phyloP scores from a whole-genome alignment of 345 rosid genomes.

The Erodium maritimum region DNA sequence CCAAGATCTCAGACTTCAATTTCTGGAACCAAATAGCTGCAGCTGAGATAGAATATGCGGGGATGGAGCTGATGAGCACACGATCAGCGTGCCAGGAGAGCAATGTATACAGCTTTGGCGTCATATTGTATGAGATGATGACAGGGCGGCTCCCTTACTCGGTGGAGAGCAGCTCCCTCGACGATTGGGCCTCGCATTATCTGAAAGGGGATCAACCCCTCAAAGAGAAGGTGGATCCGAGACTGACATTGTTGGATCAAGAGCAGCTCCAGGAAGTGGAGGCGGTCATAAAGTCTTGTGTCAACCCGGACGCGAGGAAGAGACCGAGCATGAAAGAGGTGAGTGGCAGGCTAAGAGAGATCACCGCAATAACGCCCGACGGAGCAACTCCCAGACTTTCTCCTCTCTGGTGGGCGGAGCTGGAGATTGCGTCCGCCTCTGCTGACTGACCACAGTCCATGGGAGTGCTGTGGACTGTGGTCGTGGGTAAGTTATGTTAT shows the following conservation, averaged over 20 bases:
- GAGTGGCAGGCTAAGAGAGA: constrained; percentile 37
- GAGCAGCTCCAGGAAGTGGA: constrained; percentile 41
- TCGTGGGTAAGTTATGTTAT: too few relatives aligned
- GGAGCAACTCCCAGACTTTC: constrained; percentile 62
- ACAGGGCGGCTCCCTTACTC: constrained; percentile 57
- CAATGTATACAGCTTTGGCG: constrained; percentile 65
- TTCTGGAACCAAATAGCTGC: constrained; percentile 43
- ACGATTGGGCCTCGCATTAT: constrained; percentile 47
- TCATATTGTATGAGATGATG: constrained; percentile 61
- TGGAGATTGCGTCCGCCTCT: constrained; percentile 61
- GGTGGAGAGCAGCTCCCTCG: constrained; percentile 29
- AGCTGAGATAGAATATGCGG: constrained; percentile 23
- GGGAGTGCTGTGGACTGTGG: too few relatives aligned
- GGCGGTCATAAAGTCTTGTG: constrained; percentile 47
- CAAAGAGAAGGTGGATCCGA: constrained; percentile 56
- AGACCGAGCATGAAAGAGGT: constrained; percentile 58
- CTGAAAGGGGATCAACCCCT: constrained; percentile 26
- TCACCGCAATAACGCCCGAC: constrained; percentile 41
- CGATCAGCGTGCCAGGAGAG: constrained; percentile 19
- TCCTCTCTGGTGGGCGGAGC: constrained; percentile 99
- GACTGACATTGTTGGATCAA: constrained; percentile 37
- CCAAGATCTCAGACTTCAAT: constrained; percentile 61
- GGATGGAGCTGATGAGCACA: constrained; percentile 18
- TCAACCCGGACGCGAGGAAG: constrained; percentile 37
- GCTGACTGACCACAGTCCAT: too few relatives aligned